phyloP scores from a whole-genome alignment of 2,329 filamentous ascomycete species.

The Trichoderma brevicompactum region DNA sequence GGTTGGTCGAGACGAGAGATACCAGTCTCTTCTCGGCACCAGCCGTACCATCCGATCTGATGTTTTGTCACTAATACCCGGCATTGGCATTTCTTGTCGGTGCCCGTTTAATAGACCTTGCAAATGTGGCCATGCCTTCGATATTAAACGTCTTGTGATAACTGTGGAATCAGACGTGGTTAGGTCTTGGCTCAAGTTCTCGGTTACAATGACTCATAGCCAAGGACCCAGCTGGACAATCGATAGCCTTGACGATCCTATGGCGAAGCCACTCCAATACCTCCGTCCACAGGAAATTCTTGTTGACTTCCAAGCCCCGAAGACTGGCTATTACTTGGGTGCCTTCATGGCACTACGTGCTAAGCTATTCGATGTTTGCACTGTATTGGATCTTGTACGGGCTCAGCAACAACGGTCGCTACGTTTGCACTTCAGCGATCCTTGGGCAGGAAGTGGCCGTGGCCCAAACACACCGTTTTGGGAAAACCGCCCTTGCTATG shows the following conservation, averaged over 20 bases:
- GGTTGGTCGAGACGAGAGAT: background rate
- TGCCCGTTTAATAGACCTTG: background rate
- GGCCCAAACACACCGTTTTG: background rate
- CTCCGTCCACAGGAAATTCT: background rate
- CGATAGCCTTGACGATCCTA: background rate
- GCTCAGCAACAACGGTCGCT: background rate
- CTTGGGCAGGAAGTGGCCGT: background rate
- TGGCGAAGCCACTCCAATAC: background rate
- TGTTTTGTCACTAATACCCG: background rate
- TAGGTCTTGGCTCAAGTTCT: background rate
- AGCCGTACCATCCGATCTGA: background rate
- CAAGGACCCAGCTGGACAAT: background rate
- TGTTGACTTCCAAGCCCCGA: background rate
- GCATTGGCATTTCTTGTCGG: background rate
- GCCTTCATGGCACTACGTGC: background rate
- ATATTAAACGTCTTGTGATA: background rate
- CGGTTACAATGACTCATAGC: background rate
- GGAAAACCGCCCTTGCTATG: background rate
- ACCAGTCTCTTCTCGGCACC: background rate
- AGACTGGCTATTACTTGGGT: background rate
- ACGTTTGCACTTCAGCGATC: background rate
- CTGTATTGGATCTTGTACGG: background rate
- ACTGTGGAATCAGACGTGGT: background rate
- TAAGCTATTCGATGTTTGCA: background rate
- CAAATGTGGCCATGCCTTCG: background rate